Percentiles rank a stretch among this genome's conserved stretches.
Conservation (phyloP, 768 basidiomycete genomes). For the Scleroderma bovista region DNA sequence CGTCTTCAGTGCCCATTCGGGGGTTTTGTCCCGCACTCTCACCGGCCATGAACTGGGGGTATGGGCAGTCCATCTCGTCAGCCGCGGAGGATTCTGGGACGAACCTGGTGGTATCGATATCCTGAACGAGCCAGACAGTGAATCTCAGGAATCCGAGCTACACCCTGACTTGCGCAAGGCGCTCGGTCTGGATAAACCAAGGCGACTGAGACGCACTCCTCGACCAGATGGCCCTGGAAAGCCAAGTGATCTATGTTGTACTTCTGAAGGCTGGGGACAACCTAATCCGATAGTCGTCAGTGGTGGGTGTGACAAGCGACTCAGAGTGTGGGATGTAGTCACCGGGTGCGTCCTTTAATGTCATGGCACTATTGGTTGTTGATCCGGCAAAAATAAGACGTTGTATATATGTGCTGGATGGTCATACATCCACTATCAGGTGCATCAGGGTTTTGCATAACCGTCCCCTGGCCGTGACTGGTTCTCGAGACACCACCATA, state of each 20-base stretch:
- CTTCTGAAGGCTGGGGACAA: constrained; percentile 88
- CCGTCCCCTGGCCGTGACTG: constrained; percentile 84
- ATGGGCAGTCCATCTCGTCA: constrained; percentile 83
- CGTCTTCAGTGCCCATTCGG: constrained; percentile 76
- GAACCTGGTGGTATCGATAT: constrained; percentile 7
- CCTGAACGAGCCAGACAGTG: constrained; percentile 4
- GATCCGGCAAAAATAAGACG: constrained; percentile 29
- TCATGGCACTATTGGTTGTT: constrained; percentile 2
- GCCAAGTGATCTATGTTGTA: constrained; percentile 51
- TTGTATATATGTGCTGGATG: constrained; percentile 74
- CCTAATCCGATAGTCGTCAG: constrained; percentile 78
- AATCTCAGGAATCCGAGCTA: constrained; percentile 1
- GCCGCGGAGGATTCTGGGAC: constrained; percentile 49
- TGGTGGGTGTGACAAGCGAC: constrained; percentile 86
- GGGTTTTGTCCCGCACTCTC: constrained; percentile 70
- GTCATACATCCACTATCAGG: constrained; percentile 87
- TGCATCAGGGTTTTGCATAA: constrained; percentile 86
- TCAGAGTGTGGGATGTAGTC: constrained; percentile 89
- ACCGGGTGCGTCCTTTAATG: constrained; percentile 55
- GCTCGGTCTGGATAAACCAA: constrained; percentile 39
- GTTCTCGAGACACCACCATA: constrained; percentile 80
- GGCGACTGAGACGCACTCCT: constrained; percentile 17
- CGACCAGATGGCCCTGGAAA: constrained; percentile 22
- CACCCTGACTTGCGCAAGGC: constrained; percentile 39
- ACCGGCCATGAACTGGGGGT: constrained; percentile 87